Evolutionary conservation across 495 filamentous ascomycete species (phyloP).

Genomic region (Cenococcum geophilum): DNA sequence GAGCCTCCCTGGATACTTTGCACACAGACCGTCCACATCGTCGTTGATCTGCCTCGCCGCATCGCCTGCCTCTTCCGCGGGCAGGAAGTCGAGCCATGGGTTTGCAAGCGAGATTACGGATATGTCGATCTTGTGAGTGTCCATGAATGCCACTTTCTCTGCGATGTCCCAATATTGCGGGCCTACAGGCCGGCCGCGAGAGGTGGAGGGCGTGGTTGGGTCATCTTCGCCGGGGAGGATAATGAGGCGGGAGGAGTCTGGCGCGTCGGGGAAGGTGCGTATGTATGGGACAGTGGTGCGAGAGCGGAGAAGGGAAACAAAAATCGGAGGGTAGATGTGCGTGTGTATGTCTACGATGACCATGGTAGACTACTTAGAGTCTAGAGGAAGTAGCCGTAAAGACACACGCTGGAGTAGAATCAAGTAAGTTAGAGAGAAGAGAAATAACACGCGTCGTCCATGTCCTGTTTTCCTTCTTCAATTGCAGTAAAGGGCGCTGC

Average conservation of each 20-base stretch:
- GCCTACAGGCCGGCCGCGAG: conserved; percentile 65
- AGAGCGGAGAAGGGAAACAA: conserved; percentile 71
- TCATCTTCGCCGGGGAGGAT: conserved; percentile 66
- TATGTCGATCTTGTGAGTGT: conserved; percentile 68
- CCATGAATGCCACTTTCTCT: conserved; percentile 82
- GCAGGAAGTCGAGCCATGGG: conserved; percentile 89
- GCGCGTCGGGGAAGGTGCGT: conserved; percentile 55
- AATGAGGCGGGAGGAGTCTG: conserved; percentile 61
- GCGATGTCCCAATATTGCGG: conserved; percentile 63
- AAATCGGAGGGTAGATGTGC: conserved; percentile 84
- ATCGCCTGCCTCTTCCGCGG: conserved; percentile 51
- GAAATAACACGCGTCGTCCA: too few relatives aligned
- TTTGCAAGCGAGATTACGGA: conserved; percentile 90
- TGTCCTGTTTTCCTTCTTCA: too few relatives aligned
- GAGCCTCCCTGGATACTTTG: conserved; percentile 50
- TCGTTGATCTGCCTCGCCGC: conserved; percentile 66
- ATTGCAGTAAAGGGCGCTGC: too few relatives aligned
- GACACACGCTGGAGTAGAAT: too few relatives aligned
- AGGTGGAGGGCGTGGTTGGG: conserved; percentile 49
- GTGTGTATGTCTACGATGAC: conserved; percentile 84
- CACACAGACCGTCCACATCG: conserved; percentile 66
- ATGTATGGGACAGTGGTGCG: conserved; percentile 75
- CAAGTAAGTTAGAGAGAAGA: too few relatives aligned
- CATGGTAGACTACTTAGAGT: conserved; percentile 14
- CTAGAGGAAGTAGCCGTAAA: not conserved